A percentile compares a stretch with the other conserved stretches of the same genome.
These are phyloP conservation scores for Psilocybe tampanensis DNA, from an alignment of 768 basidiomycete genomes.

Conservation along the genomic window DNA sequence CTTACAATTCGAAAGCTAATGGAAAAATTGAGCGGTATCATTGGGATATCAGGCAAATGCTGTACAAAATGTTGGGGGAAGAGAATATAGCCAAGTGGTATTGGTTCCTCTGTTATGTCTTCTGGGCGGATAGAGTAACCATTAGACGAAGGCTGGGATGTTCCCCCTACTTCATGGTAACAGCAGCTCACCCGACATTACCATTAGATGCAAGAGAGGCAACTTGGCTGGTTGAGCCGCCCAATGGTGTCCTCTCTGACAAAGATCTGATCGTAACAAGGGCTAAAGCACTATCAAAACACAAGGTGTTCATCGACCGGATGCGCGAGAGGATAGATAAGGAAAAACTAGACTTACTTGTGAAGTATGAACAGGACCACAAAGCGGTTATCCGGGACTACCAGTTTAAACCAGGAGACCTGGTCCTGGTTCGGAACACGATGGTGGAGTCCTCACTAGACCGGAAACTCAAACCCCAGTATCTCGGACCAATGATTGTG, in stretches of 20 bases:
- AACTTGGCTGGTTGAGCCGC: slow-evolving; percentile 23
- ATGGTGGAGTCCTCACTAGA: slow-evolving; percentile 25
- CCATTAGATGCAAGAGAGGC: slow-evolving; percentile 28
- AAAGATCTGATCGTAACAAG: slow-evolving; percentile 19
- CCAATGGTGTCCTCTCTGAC: slow-evolving; percentile 6
- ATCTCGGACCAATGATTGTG: slow-evolving; percentile 39
- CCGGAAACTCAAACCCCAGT: slow-evolving; percentile 30
- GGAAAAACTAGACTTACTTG: background rate
- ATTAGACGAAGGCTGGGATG: slow-evolving; percentile 21
- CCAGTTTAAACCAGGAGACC: slow-evolving; percentile 29
- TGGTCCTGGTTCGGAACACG: slow-evolving; percentile 38
- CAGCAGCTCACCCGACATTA: slow-evolving; percentile 26
- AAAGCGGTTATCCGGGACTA: slow-evolving; percentile 10
- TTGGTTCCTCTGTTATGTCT: slow-evolving; percentile 19
- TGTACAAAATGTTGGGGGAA: too few species aligned
- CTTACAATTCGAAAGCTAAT: too few species aligned
- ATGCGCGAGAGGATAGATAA: slow-evolving; percentile 10
- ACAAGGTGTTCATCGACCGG: slow-evolving; percentile 13
- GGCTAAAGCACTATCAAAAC: slow-evolving; percentile 21
- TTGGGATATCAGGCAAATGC: too few species aligned
- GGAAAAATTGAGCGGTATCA: too few species aligned
- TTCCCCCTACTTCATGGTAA: slow-evolving; percentile 30
- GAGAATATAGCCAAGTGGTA: slow-evolving; percentile 13
- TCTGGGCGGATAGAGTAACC: slow-evolving; percentile 35
- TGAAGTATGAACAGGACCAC: slow-evolving; percentile 6